Evolutionary conservation across 2,329 filamentous ascomycete genomes (phyloP), one percentile per base, ranked within the genome.

Genomic region (Fusarium buharicum): DNA sequence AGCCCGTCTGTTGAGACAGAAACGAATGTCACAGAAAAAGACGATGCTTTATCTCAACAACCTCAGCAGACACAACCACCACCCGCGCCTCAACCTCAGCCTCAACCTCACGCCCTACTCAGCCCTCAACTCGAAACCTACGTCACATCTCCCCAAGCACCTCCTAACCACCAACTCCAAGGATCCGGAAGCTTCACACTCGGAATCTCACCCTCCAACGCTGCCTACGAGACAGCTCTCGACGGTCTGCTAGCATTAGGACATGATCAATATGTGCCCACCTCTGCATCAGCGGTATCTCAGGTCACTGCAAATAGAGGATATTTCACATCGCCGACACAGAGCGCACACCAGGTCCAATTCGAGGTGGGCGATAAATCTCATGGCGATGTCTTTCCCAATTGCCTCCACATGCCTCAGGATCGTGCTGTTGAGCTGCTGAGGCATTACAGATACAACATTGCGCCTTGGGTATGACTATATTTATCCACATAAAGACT

Each of bases 371-470:
- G 43, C 13, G 50, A 52, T 18, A 56, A 60, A 22, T 33, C 46
- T 9, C 50, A 41, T 9, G 22, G 37, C 4, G 57, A 58, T 31
- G 27, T 40, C 11, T 72, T 72, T 51, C 61, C 61, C 14, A 71
- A 65, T 28, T 71, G 69, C 39, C 57, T 65, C 4, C 67, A 70
- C 46, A 54, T 66, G 48, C 65, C 67, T 3, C 70, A 72, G n/a
- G 67, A 66, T 55, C 61, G 59, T 6, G 61, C 37, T 11, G 64
- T 76, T 24, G 68, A 70, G 24, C 61, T 81, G 2, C 50, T 81
- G 12, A 74, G 77, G n/a, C 73, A 79, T 49, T 81, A 79, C 50
- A 71, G 77, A 39, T 81, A 81, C 47, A 73, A 78, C 36, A 72
- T 81, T 28, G 78, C 79, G 6, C 76, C 78, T 17, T 81, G 79